Percentiles rank a stretch among this genome's conserved stretches.
These are phyloP conservation scores for Arctium minus DNA, from an alignment of 129 eudicot genomes.

Conservation along the genomic window DNA sequence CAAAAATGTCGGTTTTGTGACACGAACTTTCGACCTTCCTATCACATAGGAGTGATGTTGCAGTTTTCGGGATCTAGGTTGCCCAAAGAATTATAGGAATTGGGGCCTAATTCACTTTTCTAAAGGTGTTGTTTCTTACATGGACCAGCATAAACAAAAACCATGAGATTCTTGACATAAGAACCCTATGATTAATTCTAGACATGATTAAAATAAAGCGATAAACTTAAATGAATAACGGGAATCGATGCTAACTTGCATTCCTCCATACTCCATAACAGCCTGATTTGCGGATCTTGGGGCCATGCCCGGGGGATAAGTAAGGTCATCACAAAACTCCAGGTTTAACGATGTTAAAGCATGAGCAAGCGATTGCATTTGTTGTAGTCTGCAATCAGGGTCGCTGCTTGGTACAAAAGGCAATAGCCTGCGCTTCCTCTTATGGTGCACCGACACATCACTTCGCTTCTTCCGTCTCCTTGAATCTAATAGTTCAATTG, in stretches of 20 bases:
- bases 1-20: background rate
- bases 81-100: background rate
- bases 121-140: background rate
- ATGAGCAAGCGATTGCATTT: slow-evolving; percentile 59
- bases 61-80: background rate
- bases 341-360: slow-evolving; percentile 41
- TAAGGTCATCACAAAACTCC: slow-evolving; percentile 62
- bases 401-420: slow-evolving; percentile 55
- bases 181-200: background rate
- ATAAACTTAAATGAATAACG: background rate
- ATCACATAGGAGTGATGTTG: background rate
- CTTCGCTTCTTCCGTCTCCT: slow-evolving; percentile 60
- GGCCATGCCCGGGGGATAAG: slow-evolving; percentile 56
- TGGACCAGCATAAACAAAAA: background rate
- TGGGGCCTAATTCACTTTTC: background rate
- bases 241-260: slow-evolving; percentile 49
- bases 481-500: slow-evolving; percentile 31
- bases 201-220: background rate
- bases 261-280: slow-evolving; percentile 56
- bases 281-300: slow-evolving; percentile 71
- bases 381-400: slow-evolving; percentile 39
- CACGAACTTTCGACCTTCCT: background rate
- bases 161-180: background rate
- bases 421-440: slow-evolving; percentile 52
- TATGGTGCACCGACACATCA: slow-evolving; percentile 36